Percentiles rank a stretch among this genome's conserved stretches.
These are phyloP conservation scores for Globisporangium paroecandrum DNA, from an alignment of 352 stramenopile genomes.

Conservation along the genomic window DNA sequence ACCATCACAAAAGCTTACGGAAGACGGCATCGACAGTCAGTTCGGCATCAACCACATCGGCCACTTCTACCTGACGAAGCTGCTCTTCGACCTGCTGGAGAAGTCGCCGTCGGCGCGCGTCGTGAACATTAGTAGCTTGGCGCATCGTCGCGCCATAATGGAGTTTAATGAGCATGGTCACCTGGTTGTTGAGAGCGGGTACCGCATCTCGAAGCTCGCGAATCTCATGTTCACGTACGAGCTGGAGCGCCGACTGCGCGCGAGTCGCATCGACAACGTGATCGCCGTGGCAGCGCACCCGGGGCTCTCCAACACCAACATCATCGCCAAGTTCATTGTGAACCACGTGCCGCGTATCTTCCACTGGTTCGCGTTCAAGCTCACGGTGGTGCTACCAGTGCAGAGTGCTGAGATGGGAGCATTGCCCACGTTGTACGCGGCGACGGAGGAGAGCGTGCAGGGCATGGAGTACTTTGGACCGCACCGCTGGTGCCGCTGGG, in stretches of 20 bases:
- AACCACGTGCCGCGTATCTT: conserved; percentile 20
- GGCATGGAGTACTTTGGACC: conserved; percentile 16
- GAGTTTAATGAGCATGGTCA: conserved; percentile 24
- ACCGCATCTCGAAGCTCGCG: conserved; percentile 46
- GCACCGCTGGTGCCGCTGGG: conserved; percentile 2
- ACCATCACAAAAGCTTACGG: conserved; percentile 5
- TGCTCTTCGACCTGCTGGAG: conserved; percentile 36
- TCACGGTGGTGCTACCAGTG: conserved; percentile 1
- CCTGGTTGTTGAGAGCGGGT: conserved; percentile 28
- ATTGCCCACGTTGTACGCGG: conserved; percentile 10
- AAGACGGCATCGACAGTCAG: conserved; percentile 31
- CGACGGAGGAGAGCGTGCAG: conserved; percentile 12
- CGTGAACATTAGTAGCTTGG: conserved; percentile 38
- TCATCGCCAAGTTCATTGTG: conserved; percentile 34
- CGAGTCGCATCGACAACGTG: conserved; percentile 25
- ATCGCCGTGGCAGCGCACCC: conserved; percentile 37
- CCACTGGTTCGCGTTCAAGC: conserved; percentile 10
- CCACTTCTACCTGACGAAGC: conserved; percentile 46
- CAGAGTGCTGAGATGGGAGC: conserved; percentile 9
- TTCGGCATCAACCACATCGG: conserved; percentile 55
- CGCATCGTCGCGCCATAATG: conserved; percentile 29
- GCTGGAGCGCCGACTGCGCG: conserved; percentile 33
- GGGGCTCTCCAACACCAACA: conserved; percentile 33
- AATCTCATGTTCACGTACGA: conserved; percentile 53
- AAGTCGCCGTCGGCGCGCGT: conserved; percentile 24